phyloP scores from a whole-genome alignment of 164 flowering plant genomes.

The Umbilicus rupestris region DNA sequence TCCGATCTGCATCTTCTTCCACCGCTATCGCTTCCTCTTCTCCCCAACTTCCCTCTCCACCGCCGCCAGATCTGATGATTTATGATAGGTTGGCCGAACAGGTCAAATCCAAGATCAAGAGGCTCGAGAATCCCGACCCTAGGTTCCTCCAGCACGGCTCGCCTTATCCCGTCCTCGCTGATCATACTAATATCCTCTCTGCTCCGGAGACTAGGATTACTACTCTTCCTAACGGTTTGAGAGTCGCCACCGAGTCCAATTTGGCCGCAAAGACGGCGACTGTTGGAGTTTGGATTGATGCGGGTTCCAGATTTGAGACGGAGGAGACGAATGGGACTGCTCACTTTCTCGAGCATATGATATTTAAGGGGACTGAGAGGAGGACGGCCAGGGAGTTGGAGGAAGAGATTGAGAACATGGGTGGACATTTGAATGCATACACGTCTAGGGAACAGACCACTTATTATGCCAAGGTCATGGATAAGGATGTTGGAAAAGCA shows the following conservation, averaged over 20 bases:
- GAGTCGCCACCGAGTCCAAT: slow-evolving; percentile 64
- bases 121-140: slow-evolving; percentile 40
- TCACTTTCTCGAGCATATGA: slow-evolving; percentile 79
- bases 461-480: slow-evolving; percentile 62
- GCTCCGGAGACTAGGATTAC: slow-evolving; percentile 54
- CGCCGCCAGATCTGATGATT: slow-evolving; percentile 30
- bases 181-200: slow-evolving; percentile 39
- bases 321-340: slow-evolving; percentile 71
- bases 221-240: slow-evolving; percentile 57
- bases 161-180: slow-evolving; percentile 32
- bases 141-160: slow-evolving; percentile 42
- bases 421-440: slow-evolving; percentile 78
- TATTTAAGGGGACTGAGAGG: slow-evolving; percentile 64
- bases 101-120: slow-evolving; percentile 35
- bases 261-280: slow-evolving; percentile 56
- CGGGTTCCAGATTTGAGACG: slow-evolving; percentile 71
- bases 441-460: slow-evolving; percentile 85
- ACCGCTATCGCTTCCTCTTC: slow-evolving; percentile 17
- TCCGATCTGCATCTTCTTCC: slow-evolving; percentile 18
- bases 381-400: slow-evolving; percentile 45
- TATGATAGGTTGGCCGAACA: slow-evolving; percentile 39
- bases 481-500: slow-evolving; percentile 43
- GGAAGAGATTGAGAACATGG: slow-evolving; percentile 80
- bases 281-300: slow-evolving; percentile 80
- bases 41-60: slow-evolving; percentile 17